These are phyloP conservation scores for Plectosphaerella cucumerina DNA, from an alignment of 2,329 filamentous ascomycete genomes.

Conservation along the genomic window DNA sequence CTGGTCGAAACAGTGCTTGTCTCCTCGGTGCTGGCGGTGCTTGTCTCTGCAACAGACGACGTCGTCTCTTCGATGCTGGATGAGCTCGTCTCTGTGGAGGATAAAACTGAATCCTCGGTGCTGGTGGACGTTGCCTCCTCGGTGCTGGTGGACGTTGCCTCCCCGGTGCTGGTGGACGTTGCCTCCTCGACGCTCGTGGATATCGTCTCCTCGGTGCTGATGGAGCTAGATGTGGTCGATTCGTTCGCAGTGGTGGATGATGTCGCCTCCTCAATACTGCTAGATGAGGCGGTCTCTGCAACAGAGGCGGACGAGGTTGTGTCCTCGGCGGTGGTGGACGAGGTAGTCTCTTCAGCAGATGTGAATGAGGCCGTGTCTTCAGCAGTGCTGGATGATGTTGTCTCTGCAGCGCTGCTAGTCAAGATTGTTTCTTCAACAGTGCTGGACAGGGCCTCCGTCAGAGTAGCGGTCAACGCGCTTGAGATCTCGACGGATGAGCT, in stretches of 20 bases:
- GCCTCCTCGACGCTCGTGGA: too few relatives aligned
- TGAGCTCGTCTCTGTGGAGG: not conserved
- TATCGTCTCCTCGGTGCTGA: not conserved
- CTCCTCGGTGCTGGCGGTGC: too few relatives aligned
- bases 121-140: not conserved
- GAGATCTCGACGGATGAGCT: not conserved
- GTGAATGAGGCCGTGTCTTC: too few relatives aligned
- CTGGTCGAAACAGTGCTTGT: too few relatives aligned
- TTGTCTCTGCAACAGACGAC: not conserved
- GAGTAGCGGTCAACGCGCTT: too few relatives aligned
- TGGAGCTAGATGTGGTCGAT: not conserved
- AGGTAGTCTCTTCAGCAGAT: not conserved
- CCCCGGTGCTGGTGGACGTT: not conserved
- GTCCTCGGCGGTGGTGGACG: not conserved
- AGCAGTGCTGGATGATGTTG: too few relatives aligned
- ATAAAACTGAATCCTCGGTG: too few relatives aligned
- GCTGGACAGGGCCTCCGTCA: too few relatives aligned
- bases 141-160: not conserved
- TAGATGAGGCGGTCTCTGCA: too few relatives aligned
- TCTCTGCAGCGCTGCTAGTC: too few relatives aligned
- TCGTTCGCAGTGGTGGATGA: too few relatives aligned
- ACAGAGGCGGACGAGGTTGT: not conserved
- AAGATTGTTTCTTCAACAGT: too few relatives aligned
- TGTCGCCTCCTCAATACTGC: not conserved
- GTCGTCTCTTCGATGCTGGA: not conserved